These are phyloP conservation scores for Apostasia shenzhenica DNA, from an alignment of 106 monocot genomes.

Conservation along the genomic window DNA sequence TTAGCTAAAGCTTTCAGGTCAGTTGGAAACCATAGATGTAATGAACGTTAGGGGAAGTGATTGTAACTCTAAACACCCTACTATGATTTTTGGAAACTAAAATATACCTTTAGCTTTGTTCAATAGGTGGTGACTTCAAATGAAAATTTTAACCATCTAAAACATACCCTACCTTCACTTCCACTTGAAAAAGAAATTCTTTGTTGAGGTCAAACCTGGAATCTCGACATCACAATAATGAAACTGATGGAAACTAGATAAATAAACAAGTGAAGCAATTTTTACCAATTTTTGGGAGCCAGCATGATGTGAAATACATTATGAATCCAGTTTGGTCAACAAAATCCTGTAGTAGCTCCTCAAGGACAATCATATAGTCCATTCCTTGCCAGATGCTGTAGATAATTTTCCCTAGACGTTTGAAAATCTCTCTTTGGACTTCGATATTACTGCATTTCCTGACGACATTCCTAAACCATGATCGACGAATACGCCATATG, in stretches of 20 bases:
- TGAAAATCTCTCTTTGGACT: slow-evolving; percentile 69
- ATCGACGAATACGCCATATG: slow-evolving; percentile 80
- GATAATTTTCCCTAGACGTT: slow-evolving; percentile 53
- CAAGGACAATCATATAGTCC: slow-evolving; percentile 28
- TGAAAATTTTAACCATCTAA: background rate
- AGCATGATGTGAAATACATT: slow-evolving; percentile 78
- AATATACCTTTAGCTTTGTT: too few relatives aligned
- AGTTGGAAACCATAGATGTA: too few relatives aligned
- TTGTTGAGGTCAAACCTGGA: background rate
- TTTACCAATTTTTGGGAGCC: slow-evolving; percentile 95
- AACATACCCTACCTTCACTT: background rate
- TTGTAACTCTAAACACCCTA: too few relatives aligned
- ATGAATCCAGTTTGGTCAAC: slow-evolving; percentile 79
- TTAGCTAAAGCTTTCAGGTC: too few relatives aligned
- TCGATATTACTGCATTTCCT: slow-evolving; percentile 63
- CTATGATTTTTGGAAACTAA: too few relatives aligned
- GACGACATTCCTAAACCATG: slow-evolving; percentile 80
- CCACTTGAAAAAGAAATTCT: background rate
- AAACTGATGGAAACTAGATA: too few relatives aligned
- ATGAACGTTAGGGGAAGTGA: too few relatives aligned
- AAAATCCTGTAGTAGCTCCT: slow-evolving; percentile 72
- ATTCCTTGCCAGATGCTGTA: slow-evolving; percentile 43
- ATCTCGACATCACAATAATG: too few relatives aligned
- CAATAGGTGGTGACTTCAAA: background rate
- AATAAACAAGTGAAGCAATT: background rate